Percentiles rank a stretch among this genome's conserved stretches.
Evolutionary conservation across 2,329 filamentous ascomycete species (phyloP).

Genomic region (Xylariales sp.): DNA sequence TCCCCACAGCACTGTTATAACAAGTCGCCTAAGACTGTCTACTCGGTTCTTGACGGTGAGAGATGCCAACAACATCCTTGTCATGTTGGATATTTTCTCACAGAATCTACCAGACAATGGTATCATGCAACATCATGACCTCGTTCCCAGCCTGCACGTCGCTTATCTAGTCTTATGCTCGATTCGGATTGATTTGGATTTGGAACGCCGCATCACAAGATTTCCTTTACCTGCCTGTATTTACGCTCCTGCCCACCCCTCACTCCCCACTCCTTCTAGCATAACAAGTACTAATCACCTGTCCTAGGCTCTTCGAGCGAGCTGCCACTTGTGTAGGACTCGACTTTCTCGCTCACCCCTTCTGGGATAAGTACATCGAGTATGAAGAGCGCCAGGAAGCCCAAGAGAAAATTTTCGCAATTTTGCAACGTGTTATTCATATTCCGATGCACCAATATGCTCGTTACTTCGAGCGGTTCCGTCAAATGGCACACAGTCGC

Average conservation of each 20-base stretch:
- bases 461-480: constrained; percentile 92
- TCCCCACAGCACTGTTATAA: constrained; percentile 44
- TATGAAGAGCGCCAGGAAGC: constrained; percentile 93
- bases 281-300: constrained; percentile 48
- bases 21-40: constrained; percentile 52
- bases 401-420: constrained; percentile 84
- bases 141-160: constrained; percentile 55
- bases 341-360: constrained; percentile 93
- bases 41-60: constrained; percentile 71
- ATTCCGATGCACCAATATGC: constrained; percentile 97
- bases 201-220: constrained; percentile 65
- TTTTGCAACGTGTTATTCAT: constrained; percentile 83
- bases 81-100: constrained; percentile 72
- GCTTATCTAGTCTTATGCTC: constrained; percentile 52
- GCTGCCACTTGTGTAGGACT: constrained; percentile 86
- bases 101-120: constrained; percentile 72
- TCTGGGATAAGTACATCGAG: constrained; percentile 99
- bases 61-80: constrained; percentile 72
- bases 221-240: constrained; percentile 70
- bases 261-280: constrained; percentile 42
- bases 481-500: constrained; percentile 76
- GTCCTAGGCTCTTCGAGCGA: constrained; percentile 86
- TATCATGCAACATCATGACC: constrained; percentile 55
- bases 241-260: constrained; percentile 64
- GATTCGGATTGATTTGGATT: constrained; percentile 56